phyloP scores from a whole-genome alignment of 2,329 filamentous ascomycete species.

The Fusarium goolgardi region DNA sequence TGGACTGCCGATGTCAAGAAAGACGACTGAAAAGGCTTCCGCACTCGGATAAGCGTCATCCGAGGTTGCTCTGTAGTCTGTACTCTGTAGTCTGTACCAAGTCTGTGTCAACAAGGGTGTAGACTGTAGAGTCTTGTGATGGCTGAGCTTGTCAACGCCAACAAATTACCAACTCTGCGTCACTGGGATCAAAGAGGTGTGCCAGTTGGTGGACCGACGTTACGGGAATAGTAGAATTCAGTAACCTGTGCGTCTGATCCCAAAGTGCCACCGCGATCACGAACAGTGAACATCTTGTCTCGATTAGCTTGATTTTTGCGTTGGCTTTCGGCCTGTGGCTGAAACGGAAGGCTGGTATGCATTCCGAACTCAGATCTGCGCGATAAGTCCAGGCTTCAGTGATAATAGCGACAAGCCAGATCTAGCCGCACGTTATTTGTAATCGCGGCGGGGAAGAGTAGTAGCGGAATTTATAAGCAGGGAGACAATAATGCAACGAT shows the following conservation, averaged over 20 bases:
- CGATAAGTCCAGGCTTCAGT: slow-evolving; percentile 20
- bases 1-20: neutral
- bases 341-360: slow-evolving; percentile 45
- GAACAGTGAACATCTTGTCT: slow-evolving; percentile 7
- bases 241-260: neutral
- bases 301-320: slow-evolving; percentile 3
- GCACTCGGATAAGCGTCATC: slow-evolving; percentile 20
- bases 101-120: slow-evolving; percentile 3
- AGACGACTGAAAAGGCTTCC: slow-evolving; percentile 22
- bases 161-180: slow-evolving; percentile 27
- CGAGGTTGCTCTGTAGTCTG: slow-evolving; percentile 7
- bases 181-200: slow-evolving; percentile 29
- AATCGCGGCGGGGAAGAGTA: slow-evolving; percentile 14
- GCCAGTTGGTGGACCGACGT: slow-evolving; percentile 14
- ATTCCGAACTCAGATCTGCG: slow-evolving; percentile 27
- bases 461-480: slow-evolving; percentile 15
- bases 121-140: slow-evolving; percentile 1
- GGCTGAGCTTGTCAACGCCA: slow-evolving; percentile 11
- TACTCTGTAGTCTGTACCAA: slow-evolving; percentile 30
- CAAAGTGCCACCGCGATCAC: slow-evolving; percentile 16
- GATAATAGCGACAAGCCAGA: neutral
- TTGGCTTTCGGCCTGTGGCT: slow-evolving; percentile 33
- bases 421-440: neutral
- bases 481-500: slow-evolving; percentile 16
- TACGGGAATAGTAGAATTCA: slow-evolving; percentile 22